Evolutionary conservation across 2,329 filamentous ascomycete species (phyloP).

Genomic region (Aspergillus fumigatus): DNA sequence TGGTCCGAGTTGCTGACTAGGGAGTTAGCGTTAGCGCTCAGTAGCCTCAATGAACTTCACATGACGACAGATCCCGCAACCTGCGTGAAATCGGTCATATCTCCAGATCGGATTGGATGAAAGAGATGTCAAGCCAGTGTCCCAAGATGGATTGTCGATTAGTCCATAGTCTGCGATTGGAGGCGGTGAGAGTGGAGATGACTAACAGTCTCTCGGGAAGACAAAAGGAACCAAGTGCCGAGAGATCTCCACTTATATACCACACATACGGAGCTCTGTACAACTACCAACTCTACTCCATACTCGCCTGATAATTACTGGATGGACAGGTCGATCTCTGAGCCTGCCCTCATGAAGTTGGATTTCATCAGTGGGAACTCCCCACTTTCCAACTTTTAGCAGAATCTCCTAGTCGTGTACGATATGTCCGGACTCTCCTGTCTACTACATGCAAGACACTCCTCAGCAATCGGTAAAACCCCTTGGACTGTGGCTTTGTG

Average conservation of each 20-base stretch:
- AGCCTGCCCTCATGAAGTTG: neutral
- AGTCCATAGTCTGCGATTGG: neutral
- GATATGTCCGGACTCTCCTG: neutral
- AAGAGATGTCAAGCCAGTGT: neutral
- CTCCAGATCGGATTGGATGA: neutral
- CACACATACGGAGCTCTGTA: too few species aligned
- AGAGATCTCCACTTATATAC: neutral
- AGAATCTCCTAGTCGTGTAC: neutral
- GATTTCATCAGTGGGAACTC: too few species aligned
- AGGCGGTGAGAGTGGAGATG: neutral
- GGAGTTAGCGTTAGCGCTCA: conserved; percentile 4
- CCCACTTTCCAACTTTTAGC: neutral
- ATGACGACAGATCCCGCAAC: conserved; percentile 7
- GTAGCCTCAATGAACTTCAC: conserved; percentile 1
- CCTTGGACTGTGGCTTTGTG: neutral
- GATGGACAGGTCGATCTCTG: neutral
- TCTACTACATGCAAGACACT: too few species aligned
- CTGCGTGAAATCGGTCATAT: neutral
- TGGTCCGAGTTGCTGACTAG: conserved; percentile 2
- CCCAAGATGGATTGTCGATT: neutral
- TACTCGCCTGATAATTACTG: too few species aligned
- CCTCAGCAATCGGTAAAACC: neutral
- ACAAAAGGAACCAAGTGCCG: conserved; percentile 18
- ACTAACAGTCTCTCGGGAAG: conserved; percentile 12
- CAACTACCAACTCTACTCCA: too few species aligned